These are phyloP conservation scores for Trichoderma breve DNA, from an alignment of 2,329 filamentous ascomycete genomes.

Conservation along the genomic window DNA sequence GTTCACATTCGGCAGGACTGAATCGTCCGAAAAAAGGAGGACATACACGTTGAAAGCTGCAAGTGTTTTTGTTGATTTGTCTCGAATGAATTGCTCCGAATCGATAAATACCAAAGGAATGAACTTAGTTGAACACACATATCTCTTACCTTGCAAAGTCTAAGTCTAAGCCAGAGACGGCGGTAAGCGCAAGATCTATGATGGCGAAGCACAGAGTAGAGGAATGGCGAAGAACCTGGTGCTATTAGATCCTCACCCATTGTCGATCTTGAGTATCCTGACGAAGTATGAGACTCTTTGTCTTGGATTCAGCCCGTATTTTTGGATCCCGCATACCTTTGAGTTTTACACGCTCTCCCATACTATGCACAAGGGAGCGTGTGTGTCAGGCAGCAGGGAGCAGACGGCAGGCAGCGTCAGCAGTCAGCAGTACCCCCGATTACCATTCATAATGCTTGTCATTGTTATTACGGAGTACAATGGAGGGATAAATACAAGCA, in stretches of 20 bases:
- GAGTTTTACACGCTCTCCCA: not conserved
- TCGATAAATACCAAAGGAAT: not conserved
- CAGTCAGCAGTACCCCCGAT: not conserved
- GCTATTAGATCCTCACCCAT: not conserved
- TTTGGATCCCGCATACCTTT: not conserved
- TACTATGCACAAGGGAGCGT: not conserved
- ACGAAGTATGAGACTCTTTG: not conserved
- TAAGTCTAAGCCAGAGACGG: not conserved
- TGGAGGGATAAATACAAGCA: not conserved
- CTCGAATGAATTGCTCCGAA: not conserved
- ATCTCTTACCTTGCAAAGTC: not conserved
- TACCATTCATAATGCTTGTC: not conserved
- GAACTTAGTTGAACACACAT: not conserved
- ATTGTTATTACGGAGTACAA: not conserved
- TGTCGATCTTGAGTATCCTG: not conserved
- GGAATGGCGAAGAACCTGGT: not conserved
- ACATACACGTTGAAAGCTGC: not conserved
- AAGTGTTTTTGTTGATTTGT: not conserved
- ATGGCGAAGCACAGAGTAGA: not conserved
- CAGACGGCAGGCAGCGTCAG: not conserved
- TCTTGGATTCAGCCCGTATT: not conserved
- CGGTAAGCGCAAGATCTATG: not conserved
- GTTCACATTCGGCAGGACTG: not conserved
- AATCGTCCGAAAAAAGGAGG: not conserved
- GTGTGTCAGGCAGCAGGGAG: not conserved